A percentile compares a stretch with the other conserved stretches of the same genome.
These are phyloP conservation scores for Coemansia sp. DNA, from an alignment of 192 early-diverging fungal species.

Conservation along the genomic window DNA sequence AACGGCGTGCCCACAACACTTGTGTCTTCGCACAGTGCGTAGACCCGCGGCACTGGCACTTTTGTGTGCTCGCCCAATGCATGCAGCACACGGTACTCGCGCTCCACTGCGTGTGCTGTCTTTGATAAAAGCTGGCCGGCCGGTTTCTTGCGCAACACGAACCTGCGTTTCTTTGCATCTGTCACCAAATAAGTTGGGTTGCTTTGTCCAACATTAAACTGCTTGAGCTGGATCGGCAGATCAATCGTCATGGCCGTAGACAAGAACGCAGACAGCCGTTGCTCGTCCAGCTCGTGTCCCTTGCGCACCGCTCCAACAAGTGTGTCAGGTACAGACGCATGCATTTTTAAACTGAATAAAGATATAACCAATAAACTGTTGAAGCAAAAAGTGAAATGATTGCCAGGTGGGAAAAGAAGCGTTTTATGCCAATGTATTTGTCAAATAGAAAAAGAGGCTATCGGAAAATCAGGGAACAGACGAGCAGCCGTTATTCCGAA, in stretches of 20 bases:
- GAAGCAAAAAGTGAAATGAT: no score
- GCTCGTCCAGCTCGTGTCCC: slow-evolving; percentile 64
- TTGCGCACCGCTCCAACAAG: slow-evolving; percentile 37
- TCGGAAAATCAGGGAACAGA: no score
- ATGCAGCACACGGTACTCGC: slow-evolving; percentile 80
- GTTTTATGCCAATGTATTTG: no score
- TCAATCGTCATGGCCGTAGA: slow-evolving; percentile 50
- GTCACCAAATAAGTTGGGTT: slow-evolving; percentile 92
- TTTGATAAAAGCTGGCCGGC: slow-evolving; percentile 79
- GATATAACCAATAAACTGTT: neutral
- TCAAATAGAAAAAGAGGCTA: no score
- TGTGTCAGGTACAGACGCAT: slow-evolving; percentile 4
- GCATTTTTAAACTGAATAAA: slow-evolving; percentile 1
- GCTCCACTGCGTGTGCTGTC: slow-evolving; percentile 90
- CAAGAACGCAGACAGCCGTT: slow-evolving; percentile 64
- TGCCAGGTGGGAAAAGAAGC: no score
- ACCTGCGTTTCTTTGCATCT: slow-evolving; percentile 64
- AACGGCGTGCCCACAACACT: slow-evolving; percentile 87
- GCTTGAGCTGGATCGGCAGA: slow-evolving; percentile 68
- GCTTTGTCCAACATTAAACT: slow-evolving; percentile 91
- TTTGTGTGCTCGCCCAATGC: slow-evolving; percentile 71
- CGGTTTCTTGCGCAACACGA: slow-evolving; percentile 91
- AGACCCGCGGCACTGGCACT: slow-evolving; percentile 89
- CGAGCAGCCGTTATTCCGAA: no score
- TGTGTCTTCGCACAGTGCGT: slow-evolving; percentile 84